Base-by-base conservation (phyloP, 2,329 filamentous ascomycete genomes). In the Talaromyces sp. region DNA sequence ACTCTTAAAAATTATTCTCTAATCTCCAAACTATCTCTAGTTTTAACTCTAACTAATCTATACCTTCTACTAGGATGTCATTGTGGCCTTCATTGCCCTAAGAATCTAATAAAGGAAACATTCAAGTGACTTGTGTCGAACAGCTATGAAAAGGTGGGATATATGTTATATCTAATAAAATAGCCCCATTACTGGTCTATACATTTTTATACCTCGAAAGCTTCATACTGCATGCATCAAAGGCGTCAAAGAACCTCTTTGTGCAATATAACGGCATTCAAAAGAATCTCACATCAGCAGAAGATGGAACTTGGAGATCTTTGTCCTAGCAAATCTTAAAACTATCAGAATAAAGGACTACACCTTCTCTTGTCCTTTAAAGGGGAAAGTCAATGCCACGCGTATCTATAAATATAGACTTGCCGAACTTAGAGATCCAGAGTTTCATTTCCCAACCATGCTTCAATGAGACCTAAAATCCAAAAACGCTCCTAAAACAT, bases 391-490 rank as follows among this genome's bases (percentile, higher is more conserved):
- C 56, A 7, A 24, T 22, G 5, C 39, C 56, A 39, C 19, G 2
- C 13, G 37, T 58, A 58, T 43, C 35, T 58, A 58, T 58, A 58
- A 58, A 41, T 58, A 27, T 41, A 58, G 16, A 58, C 56, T 43
- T 58, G 35, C 54, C 56, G 13, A 13, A 43, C 56, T 9, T 2
- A 58, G 19, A 58, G 3, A 58, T 14, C 56, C 3, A 58, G 10
- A 43, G 56, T 58, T 41, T 58, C 56, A 58, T n/a, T 58, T 43
- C 56, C 27, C 22, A 43, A 31, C 39, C 13, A 43, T 41, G 19
- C 33, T 41, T 41, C 33, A 57, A 57, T 22, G 52, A 57, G 52
- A 39, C 33, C 3, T 57, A n/a, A 57, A 22, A 41, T 57, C n/a
- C 54, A 58, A 35, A 10, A 10, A 39, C 35, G n/a, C 10, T 58